phyloP scores from a whole-genome alignment of 768 basidiomycete genomes.

The Kwoniella sp. region DNA sequence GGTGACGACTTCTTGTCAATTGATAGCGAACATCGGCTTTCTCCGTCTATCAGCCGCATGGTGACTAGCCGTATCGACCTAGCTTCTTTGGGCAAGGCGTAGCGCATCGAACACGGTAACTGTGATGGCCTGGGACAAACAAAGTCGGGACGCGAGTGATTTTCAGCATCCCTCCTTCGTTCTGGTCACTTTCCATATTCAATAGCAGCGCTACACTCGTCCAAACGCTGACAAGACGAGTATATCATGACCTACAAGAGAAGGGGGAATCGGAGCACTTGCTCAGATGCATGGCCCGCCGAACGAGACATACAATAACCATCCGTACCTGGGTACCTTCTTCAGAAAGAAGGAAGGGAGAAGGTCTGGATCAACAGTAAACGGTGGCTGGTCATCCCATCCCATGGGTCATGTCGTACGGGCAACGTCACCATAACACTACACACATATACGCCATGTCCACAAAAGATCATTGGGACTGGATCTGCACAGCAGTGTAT shows the following conservation, averaged over 20 bases:
- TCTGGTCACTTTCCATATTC: no score
- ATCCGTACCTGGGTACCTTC: neutral
- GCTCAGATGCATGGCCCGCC: no score
- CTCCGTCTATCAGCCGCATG: neutral
- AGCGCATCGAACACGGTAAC: no score
- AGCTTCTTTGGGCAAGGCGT: neutral
- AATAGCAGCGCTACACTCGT: no score
- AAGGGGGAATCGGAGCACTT: no score
- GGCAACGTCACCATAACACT: slow-evolving; percentile 1
- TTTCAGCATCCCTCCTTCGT: neutral
- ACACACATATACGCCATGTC: no score
- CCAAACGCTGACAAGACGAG: no score
- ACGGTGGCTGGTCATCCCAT: neutral
- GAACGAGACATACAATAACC: no score
- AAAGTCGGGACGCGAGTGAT: slow-evolving; percentile 14
- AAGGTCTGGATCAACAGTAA: neutral
- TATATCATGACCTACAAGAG: no score
- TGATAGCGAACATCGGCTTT: slow-evolving; percentile 15
- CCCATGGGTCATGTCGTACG: neutral
- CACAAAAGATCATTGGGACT: neutral
- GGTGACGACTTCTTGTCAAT: slow-evolving; percentile 1
- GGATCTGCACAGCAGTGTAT: no score
- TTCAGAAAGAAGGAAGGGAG: neutral
- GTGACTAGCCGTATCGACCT: neutral
- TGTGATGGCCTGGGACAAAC: neutral